Evolutionary conservation across 129 eudicot genomes (phyloP), one percentile per base, ranked within the genome.

Genomic region (Rutidosis leptorrhynchoides): DNA sequence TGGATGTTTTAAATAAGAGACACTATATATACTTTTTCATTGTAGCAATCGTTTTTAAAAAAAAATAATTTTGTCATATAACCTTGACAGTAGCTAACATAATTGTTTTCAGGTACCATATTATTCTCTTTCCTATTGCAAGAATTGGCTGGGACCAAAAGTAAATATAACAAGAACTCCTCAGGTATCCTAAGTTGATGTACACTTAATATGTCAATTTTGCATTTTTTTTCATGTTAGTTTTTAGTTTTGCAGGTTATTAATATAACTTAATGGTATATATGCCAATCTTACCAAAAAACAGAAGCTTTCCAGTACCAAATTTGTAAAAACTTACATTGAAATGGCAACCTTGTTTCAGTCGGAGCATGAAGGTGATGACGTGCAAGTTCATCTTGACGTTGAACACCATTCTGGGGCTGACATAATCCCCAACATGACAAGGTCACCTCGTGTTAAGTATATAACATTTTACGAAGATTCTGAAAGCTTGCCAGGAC

Each of bases 131-230:
- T 92, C 96, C 65, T 92, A 90, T 90, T 92, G 98, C 89, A 92
- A 92, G 83, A 87, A 77, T 78, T 92, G 98, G 98, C 78, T 92
- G 64, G 98, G 98, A 65, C 75, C 95, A 63, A 82, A 83, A 88
- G 98, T 92, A 30, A 92, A 92, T 75, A 79, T 91, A 75, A 91
- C 98, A 69, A 88, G 98, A 84, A 74, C 96, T 63, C 98, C 98
- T 55, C 98, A 92, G 98, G 98, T 88, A 80, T 37, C 58, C 12
- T 19, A 23, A 15, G 28, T 30, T 17, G 19, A 26, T 57, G 17
- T 57, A 16, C 62, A 5, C 35, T 57, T 80, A 29, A 48, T 67
- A 37, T 73, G 42, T 45, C 33, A 55, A 61, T 49, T 22, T 20
- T 60, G 6, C n/a, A 15, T 27, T 74, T 67, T 69, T 56, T 40